Base-by-base conservation (phyloP, 768 basidiomycete genomes). In the Leucogyrophana mollusca region DNA sequence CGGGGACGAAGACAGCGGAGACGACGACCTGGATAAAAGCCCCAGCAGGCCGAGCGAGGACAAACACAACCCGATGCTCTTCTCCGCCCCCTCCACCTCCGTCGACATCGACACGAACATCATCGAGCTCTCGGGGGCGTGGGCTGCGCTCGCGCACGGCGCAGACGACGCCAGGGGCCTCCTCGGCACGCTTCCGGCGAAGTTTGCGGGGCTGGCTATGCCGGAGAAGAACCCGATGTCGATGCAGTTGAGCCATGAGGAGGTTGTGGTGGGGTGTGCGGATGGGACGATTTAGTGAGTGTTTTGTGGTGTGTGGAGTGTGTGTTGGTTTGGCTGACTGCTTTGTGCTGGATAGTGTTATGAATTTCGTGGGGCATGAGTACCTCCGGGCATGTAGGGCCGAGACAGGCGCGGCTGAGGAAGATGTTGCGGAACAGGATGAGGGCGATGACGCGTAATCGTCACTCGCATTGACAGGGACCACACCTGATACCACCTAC, bases 201-300 rank as follows among this genome's bases (percentile, higher is more conserved):
- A 86, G 60, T 93, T 91, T 56, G 61, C 73, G 16, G 90, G 90
- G 2, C 73, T 95, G 34, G 87, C 90, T 23, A 87, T 81, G 18
- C 90, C 93, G 2, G 92, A 88, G 66, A 90, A 93, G 78, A 93
- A 94, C 56, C 93, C 92, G 7, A 93, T 93, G 92, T 88, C 87
- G 51, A 88, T 95, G 84, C 90, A 90, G 53, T 64, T 94, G 56
- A 91, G 87, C 55, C 87, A 92, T 54, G 91, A 94, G 58, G 90
- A 93, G 60, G 86, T 94, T 1, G 90, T 93, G 14, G 88, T 94
- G 22, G 90, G 90, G 0, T 93, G 90, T 71, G 89, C 89, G 21
- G 90, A 93, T 64, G 90, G 90, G 11, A 90, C 88, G 3, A 93
- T 93, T 55, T 93, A 93, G 90, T 93, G 52, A 69, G 89, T 73